Percentiles rank a stretch among this genome's conserved stretches.
Conservation (phyloP, 768 basidiomycete genomes). For the Calocera cornea region DNA sequence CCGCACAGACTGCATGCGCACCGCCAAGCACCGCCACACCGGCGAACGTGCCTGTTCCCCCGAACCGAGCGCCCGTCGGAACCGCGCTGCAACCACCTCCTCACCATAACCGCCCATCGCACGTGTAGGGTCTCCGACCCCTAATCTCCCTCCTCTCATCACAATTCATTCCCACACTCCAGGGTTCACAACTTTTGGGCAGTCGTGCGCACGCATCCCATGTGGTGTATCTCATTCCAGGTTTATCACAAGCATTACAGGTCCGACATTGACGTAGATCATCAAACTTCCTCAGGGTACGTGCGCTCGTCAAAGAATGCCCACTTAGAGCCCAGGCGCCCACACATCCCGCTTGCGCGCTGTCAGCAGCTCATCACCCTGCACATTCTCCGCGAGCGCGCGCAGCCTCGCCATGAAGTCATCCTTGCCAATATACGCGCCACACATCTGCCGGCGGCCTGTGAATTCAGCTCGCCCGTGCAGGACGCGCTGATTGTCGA, state of each 20-base stretch:
- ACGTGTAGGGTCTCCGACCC: not conserved
- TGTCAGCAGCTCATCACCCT: not conserved
- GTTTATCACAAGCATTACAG: not conserved
- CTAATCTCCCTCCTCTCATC: not conserved
- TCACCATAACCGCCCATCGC: not conserved
- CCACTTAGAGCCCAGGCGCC: not conserved
- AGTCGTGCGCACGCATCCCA: not conserved
- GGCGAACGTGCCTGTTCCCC: not conserved
- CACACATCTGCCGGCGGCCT: conserved; percentile 84
- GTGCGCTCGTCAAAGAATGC: not conserved
- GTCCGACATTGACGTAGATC: not conserved
- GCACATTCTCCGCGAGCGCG: conserved; percentile 18
- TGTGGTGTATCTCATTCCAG: not conserved
- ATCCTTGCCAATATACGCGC: conserved; percentile 85
- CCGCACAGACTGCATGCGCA: not conserved
- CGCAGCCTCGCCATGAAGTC: conserved; percentile 70
- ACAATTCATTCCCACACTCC: no score
- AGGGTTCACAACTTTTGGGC: not conserved
- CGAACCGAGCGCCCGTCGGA: not conserved
- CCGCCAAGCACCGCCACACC: not conserved
- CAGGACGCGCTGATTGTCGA: conserved; percentile 87
- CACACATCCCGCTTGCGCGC: not conserved
- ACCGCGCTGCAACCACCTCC: not conserved
- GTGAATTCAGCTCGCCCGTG: conserved; percentile 88
- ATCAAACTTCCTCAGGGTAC: not conserved